Conservation (phyloP, 2,329 filamentous ascomycete species). For the Zymoseptoria ardabiliae region DNA sequence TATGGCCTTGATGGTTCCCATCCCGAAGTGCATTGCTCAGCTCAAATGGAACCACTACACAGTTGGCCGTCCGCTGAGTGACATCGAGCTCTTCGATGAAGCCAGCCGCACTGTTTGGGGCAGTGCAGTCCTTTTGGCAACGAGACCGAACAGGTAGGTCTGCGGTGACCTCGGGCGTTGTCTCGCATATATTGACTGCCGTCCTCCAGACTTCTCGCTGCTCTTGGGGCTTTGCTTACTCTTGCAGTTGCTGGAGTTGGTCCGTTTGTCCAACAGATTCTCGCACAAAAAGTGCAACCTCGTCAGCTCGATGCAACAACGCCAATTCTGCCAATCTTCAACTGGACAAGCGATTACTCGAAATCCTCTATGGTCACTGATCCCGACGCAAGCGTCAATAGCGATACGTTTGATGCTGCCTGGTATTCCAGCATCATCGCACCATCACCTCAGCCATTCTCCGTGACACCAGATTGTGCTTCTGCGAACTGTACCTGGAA, state of each 20-base stretch:
- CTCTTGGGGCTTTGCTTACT: neutral
- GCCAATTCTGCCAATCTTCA: neutral
- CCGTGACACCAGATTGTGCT: neutral
- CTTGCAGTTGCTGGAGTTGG: neutral
- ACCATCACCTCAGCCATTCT: neutral
- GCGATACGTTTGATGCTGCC: neutral
- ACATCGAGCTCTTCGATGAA: neutral
- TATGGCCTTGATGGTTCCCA: neutral
- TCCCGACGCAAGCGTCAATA: neutral
- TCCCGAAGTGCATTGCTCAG: constrained; percentile 1
- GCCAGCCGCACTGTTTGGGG: neutral
- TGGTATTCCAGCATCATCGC: neutral
- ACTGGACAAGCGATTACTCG: neutral
- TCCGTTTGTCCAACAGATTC: constrained; percentile 1
- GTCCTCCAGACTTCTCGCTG: neutral
- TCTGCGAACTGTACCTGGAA: neutral
- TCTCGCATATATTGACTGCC: neutral
- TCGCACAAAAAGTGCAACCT: neutral
- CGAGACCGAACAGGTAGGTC: neutral
- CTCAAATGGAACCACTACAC: constrained; percentile 1
- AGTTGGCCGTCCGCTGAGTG: neutral
- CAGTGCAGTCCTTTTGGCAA: neutral
- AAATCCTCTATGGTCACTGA: neutral
- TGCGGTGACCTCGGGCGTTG: too few species aligned
- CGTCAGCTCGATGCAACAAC: neutral